phyloP scores from a whole-genome alignment of 1,139 yeast genomes.

The Wickerhamiella pararugosa region DNA sequence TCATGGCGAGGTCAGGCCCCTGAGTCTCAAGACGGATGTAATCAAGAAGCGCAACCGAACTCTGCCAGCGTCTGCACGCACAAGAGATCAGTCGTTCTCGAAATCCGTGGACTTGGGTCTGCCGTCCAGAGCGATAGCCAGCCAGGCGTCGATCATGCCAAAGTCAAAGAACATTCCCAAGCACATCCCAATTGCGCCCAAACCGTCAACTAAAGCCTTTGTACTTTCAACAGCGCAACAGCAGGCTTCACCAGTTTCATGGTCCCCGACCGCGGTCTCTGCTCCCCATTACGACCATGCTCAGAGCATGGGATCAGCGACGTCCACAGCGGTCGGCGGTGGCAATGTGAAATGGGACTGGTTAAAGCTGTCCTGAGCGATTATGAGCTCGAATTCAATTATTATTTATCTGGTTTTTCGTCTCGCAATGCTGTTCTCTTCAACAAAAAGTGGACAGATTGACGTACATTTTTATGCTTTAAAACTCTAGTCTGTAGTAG shows the following conservation, averaged over 20 bases:
- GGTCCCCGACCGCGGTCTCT: neutral
- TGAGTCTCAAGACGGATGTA: slow-evolving; percentile 76
- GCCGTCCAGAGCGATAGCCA: slow-evolving; percentile 6
- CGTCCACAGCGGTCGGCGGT: slow-evolving; percentile 13
- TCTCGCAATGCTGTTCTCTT: neutral
- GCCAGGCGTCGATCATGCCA: slow-evolving; percentile 1
- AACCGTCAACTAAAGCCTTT: slow-evolving; percentile 8
- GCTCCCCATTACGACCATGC: slow-evolving; percentile 5
- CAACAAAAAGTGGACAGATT: too few relatives aligned
- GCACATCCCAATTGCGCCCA: slow-evolving; percentile 20
- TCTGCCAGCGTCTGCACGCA: neutral
- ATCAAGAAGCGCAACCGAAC: slow-evolving; percentile 51
- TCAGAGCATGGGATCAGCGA: slow-evolving; percentile 7
- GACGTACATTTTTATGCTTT: too few relatives aligned
- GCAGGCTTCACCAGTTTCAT: neutral
- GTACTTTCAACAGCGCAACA: neutral
- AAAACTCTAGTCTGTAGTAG: too few relatives aligned
- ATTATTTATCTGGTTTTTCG: neutral
- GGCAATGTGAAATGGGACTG: slow-evolving; percentile 20
- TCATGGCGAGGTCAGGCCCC: slow-evolving; percentile 83
- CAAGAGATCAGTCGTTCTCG: slow-evolving; percentile 10
- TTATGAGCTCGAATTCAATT: neutral
- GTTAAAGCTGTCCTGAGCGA: slow-evolving; percentile 17
- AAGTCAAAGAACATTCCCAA: slow-evolving; percentile 3
- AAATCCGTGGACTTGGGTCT: neutral